Evolutionary conservation across 1,284 basidiomycete species (phyloP).

Genomic region (Tremellales sp.): DNA sequence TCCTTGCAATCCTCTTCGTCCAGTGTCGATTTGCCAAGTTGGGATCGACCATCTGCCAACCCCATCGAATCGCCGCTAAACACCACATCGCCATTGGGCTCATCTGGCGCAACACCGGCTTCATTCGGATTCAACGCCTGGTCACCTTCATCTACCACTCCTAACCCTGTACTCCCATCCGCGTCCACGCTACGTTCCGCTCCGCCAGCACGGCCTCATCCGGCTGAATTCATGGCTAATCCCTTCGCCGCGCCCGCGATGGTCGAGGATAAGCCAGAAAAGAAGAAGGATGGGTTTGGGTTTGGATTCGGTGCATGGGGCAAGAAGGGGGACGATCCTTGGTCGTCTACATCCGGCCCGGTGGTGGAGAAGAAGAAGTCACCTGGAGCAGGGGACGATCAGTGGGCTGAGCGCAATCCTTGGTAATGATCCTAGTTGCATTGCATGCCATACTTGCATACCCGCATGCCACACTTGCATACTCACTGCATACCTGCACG

Average conservation of each 20-base stretch:
- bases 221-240: slow-evolving; percentile 34
- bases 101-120: slow-evolving; percentile 1
- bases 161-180: background rate
- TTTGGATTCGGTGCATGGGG: slow-evolving; percentile 9
- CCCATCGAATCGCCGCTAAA: background rate
- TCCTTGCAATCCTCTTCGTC: slow-evolving; percentile 1
- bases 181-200: slow-evolving; percentile 18
- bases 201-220: slow-evolving; percentile 44
- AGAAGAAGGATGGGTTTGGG: background rate
- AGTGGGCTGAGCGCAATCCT: background rate
- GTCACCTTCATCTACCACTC: slow-evolving; percentile 11
- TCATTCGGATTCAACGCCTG: slow-evolving; percentile 39
- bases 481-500: too few relatives aligned
- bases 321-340: slow-evolving; percentile 7
- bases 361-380: slow-evolving; percentile 4
- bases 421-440: background rate
- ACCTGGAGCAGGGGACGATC: background rate
- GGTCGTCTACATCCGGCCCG: background rate
- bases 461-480: too few relatives aligned
- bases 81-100: slow-evolving; percentile 1
- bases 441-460: too few relatives aligned
- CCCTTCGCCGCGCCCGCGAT: slow-evolving; percentile 18
- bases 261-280: background rate
- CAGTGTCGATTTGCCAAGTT: slow-evolving; percentile 14
- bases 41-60: slow-evolving; percentile 21